Conservation (phyloP, 139 green algal genomes). For the Diplosphaera chodatii region DNA sequence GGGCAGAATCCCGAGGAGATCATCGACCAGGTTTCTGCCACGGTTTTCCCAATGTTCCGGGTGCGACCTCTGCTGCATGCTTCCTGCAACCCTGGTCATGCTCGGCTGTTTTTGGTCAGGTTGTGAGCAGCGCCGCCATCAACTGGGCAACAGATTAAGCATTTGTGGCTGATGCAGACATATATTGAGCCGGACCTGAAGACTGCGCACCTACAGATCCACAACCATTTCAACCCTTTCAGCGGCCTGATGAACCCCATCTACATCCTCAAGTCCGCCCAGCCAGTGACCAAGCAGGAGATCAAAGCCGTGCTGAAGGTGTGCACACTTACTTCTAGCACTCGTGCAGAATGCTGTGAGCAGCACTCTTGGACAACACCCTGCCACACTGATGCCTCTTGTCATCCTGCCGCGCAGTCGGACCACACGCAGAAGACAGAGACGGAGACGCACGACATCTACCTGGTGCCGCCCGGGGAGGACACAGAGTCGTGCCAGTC, state of each 20-base stretch:
- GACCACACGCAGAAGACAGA: constrained; percentile 20
- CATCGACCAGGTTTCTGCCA: constrained; percentile 89
- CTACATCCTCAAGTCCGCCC: constrained; percentile 89
- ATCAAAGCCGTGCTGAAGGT: constrained; percentile 46
- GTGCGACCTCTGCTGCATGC: neutral
- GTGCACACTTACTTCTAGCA: no score
- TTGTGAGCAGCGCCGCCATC: no score
- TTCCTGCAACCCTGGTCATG: no score
- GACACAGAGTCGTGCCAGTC: constrained; percentile 89
- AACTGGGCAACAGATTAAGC: no score
- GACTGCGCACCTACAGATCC: constrained; percentile 83
- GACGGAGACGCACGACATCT: constrained; percentile 84
- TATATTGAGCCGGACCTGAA: constrained; percentile 96
- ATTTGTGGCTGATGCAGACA: constrained; percentile 2
- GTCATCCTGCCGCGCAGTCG: constrained; percentile 7
- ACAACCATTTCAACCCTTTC: constrained; percentile 98
- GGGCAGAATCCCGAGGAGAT: constrained; percentile 89
- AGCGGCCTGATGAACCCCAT: constrained; percentile 89
- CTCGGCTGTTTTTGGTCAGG: no score
- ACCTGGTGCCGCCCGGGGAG: constrained; percentile 85
- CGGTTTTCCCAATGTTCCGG: constrained; percentile 95
- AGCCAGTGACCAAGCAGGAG: constrained; percentile 41
- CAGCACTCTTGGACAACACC: no score
- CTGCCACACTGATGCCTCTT: no score
- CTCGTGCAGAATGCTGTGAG: no score